A percentile compares a stretch with the other conserved stretches of the same genome.
Evolutionary conservation across 257 asterid genomes (phyloP).

Genomic region (Petrea volubilis): DNA sequence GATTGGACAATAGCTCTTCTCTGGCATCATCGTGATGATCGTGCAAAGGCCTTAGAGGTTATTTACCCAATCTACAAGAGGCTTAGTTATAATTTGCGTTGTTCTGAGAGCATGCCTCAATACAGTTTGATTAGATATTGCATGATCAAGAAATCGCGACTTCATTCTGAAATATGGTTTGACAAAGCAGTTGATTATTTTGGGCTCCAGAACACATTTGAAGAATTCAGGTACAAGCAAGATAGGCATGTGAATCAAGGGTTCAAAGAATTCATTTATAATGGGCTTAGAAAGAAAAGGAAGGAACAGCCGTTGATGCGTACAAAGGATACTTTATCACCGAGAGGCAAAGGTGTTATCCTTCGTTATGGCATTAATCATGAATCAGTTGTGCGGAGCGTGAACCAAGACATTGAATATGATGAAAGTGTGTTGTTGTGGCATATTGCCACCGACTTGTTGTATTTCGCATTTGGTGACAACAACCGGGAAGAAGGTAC

Average conservation of each 20-base stretch:
- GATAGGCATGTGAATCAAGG: background rate
- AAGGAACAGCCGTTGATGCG: background rate
- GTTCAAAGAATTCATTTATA: constrained; percentile 1
- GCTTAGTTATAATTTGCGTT: background rate
- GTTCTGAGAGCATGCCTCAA: constrained; percentile 11
- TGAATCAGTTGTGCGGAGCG: background rate
- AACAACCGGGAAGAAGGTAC: background rate
- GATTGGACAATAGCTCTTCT: constrained; percentile 17
- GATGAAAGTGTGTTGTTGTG: constrained; percentile 20
- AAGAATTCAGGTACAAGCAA: background rate
- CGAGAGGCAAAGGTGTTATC: constrained; percentile 16
- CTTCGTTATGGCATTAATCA: background rate
- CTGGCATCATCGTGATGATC: too few species aligned
- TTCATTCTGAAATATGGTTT: background rate
- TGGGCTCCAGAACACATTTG: background rate
- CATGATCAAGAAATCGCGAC: background rate
- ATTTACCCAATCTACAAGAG: background rate
- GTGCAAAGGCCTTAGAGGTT: background rate
- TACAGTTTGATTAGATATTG: constrained; percentile 12
- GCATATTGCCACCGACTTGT: constrained; percentile 28
- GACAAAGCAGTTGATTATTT: background rate
- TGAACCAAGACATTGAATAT: background rate
- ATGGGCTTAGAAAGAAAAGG: background rate
- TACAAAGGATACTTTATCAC: constrained; percentile 4
- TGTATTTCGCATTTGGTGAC: background rate